Evolutionary conservation across 1,139 yeast genomes (phyloP).

Genomic region (Eremothecium sinecaudum): DNA sequence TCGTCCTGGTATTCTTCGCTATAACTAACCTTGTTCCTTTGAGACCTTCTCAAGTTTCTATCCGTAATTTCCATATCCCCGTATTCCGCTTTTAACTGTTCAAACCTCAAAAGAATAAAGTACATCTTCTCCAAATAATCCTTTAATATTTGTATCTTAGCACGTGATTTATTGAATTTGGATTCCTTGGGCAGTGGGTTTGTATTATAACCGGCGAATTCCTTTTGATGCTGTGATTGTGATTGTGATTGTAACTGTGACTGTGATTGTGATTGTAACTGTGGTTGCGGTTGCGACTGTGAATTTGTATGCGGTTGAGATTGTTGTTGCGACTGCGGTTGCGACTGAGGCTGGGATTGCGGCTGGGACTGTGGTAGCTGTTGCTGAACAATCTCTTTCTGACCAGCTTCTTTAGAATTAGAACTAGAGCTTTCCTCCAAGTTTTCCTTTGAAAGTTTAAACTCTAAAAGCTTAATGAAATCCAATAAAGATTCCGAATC

Average conservation of each 20-base stretch:
- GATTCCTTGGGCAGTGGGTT: conserved; percentile 28
- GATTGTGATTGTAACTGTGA: no score
- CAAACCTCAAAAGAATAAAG: conserved; percentile 19
- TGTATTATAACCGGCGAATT: conserved; percentile 15
- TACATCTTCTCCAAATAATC: conserved; percentile 20
- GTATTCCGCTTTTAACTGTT: conserved; percentile 22
- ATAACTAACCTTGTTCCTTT: conserved; percentile 21
- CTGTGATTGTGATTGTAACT: no score
- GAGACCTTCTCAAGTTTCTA: conserved; percentile 26
- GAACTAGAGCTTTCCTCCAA: conserved; percentile 6
- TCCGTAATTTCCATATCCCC: conserved; percentile 26
- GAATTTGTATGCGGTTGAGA: no score
- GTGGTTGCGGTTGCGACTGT: no score
- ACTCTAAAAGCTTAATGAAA: conserved; percentile 23
- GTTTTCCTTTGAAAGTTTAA: conserved; percentile 11
- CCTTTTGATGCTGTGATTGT: neutral
- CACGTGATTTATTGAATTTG: conserved; percentile 25
- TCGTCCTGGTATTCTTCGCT: conserved; percentile 9
- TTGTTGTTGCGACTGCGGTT: conserved; percentile 1
- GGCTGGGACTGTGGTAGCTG: neutral
- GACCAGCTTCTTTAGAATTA: neutral
- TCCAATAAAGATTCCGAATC: conserved; percentile 22
- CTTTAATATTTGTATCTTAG: conserved; percentile 19
- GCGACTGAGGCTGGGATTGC: neutral
- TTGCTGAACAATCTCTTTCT: neutral